Conservation (phyloP, 108 stramenopile genomes). For the Epipyxis sp. region DNA sequence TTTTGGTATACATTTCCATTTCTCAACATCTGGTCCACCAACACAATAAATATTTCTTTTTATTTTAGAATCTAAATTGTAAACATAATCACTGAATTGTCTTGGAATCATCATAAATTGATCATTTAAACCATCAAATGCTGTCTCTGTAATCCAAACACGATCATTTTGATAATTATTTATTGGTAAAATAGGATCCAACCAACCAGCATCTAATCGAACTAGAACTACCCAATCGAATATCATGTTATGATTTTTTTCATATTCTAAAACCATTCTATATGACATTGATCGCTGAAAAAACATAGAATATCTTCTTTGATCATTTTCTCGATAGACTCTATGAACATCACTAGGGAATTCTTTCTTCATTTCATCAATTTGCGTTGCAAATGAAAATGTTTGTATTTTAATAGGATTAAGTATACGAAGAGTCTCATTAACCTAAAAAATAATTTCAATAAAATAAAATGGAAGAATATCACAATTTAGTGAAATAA, state of each 20-base stretch:
- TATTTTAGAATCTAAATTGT: background rate
- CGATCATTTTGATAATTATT: background rate
- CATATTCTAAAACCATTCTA: background rate
- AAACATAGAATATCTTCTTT: background rate
- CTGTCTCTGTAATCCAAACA: background rate
- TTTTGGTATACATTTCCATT: background rate
- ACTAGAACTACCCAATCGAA: background rate
- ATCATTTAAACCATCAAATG: background rate
- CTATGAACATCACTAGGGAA: background rate
- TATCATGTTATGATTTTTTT: background rate
- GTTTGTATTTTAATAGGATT: background rate
- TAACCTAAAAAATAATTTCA: too few species aligned
- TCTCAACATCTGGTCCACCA: background rate
- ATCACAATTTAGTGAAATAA: too few species aligned
- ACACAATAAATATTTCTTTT: background rate
- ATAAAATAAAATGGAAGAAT: too few species aligned
- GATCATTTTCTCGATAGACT: conserved; percentile 1
- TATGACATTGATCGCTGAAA: background rate
- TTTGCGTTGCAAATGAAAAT: background rate
- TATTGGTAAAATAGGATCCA: background rate
- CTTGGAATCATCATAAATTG: conserved; percentile 1
- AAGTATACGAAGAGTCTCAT: background rate
- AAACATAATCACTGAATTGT: background rate
- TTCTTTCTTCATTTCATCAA: background rate
- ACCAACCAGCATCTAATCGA: background rate